phyloP scores from a whole-genome alignment of 768 basidiomycete genomes.

The Lactifluus hygrophoroides region DNA sequence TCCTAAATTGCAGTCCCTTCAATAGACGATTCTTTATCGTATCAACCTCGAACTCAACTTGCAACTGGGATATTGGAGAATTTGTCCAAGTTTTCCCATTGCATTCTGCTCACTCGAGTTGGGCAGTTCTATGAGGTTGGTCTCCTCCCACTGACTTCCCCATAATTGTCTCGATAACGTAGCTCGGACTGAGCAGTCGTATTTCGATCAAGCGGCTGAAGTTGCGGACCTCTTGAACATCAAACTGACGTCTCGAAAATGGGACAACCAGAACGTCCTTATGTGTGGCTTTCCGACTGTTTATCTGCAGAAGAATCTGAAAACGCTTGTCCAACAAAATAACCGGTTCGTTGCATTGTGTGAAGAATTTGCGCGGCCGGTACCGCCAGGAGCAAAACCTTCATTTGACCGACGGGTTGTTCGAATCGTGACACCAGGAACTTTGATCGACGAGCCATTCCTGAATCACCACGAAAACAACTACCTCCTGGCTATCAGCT shows the following conservation, averaged over 20 bases:
- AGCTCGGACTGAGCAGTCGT: constrained; percentile 50
- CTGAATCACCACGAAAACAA: constrained; percentile 82
- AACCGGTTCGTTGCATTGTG: constrained; percentile 87
- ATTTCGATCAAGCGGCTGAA: constrained; percentile 83
- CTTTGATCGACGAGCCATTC: constrained; percentile 87
- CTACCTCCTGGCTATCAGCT: constrained; percentile 65
- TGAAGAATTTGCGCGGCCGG: constrained; percentile 70
- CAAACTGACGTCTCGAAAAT: constrained; percentile 70
- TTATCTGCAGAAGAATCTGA: constrained; percentile 82
- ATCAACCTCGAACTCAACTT: constrained; percentile 37
- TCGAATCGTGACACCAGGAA: constrained; percentile 88
- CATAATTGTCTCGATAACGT: background rate
- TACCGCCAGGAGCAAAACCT: constrained; percentile 40
- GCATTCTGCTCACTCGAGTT: constrained; percentile 83
- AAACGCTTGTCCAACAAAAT: constrained; percentile 73
- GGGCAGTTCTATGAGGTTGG: constrained; percentile 93
- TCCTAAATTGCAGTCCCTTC: background rate
- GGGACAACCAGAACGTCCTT: constrained; percentile 57
- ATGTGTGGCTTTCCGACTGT: constrained; percentile 91
- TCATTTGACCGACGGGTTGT: constrained; percentile 74
- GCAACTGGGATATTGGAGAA: constrained; percentile 67
- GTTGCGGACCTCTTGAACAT: constrained; percentile 72
- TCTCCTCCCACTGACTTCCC: background rate
- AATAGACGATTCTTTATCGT: background rate
- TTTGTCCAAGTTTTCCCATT: constrained; percentile 71